These are phyloP conservation scores for Pleurotus cornucopiae DNA, from an alignment of 768 basidiomycete species.

Conservation along the genomic window DNA sequence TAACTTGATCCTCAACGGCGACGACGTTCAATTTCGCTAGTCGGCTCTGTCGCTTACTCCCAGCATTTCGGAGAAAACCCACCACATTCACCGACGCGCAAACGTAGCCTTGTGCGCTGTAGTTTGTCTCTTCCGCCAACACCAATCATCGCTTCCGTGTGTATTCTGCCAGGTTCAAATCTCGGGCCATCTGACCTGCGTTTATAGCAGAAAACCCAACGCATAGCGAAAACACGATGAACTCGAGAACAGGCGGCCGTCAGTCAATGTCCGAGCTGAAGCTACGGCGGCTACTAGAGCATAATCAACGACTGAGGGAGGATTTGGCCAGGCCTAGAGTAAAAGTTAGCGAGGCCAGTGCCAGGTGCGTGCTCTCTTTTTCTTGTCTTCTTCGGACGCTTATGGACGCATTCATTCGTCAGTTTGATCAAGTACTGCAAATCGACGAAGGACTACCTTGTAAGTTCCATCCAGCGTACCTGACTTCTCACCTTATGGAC, in stretches of 20 bases:
- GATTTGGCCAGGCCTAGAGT: conserved; percentile 86
- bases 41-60: not conserved
- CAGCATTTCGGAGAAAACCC: not conserved
- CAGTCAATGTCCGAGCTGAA: conserved; percentile 99
- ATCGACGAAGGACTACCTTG: conserved; percentile 85
- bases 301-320: conserved; percentile 87
- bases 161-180: too few species aligned
- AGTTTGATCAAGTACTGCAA: conserved; percentile 95
- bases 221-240: conserved; percentile 35
- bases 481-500: conserved; percentile 12
- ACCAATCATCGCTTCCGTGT: too few species aligned
- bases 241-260: conserved; percentile 54
- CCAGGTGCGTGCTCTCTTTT: conserved; percentile 52
- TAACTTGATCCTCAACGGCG: conserved; percentile 9
- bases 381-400: conserved; percentile 23
- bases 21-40: not conserved
- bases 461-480: conserved; percentile 33
- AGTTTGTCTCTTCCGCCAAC: too few species aligned
- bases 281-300: conserved; percentile 87
- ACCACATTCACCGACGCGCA: too few species aligned
- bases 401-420: conserved; percentile 9
- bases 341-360: conserved; percentile 86
- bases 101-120: too few species aligned
- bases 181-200: too few species aligned
- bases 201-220: not conserved